phyloP scores from a whole-genome alignment of 1,284 basidiomycete species.

The Fomitopsis schrenkii region DNA sequence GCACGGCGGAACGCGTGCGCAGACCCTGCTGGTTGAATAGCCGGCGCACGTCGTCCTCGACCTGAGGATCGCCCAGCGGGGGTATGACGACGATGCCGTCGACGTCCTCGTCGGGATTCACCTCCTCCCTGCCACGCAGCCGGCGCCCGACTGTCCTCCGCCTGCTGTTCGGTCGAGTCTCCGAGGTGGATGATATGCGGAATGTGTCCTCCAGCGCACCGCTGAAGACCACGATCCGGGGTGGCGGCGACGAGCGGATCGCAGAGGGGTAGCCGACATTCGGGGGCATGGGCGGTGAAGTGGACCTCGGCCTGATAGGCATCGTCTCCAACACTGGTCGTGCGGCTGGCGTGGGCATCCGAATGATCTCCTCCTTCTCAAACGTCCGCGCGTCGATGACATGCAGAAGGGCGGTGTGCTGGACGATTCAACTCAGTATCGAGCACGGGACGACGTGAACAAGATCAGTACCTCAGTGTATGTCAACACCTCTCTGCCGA shows the following conservation, averaged over 20 bases:
- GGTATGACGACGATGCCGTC: conserved; percentile 49
- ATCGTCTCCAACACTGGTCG: conserved; percentile 13
- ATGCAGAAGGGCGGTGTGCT: conserved; percentile 76
- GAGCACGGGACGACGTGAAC: background rate
- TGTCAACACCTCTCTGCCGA: conserved; percentile 63
- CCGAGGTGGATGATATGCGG: conserved; percentile 34
- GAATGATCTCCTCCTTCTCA: conserved; percentile 66
- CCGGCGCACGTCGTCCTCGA: conserved; percentile 58
- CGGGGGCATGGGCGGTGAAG: conserved; percentile 20
- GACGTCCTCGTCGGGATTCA: conserved; percentile 28
- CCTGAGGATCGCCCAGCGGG: conserved; percentile 49
- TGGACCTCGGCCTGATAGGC: conserved; percentile 22
- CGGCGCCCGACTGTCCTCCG: conserved; percentile 13
- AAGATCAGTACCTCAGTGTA: conserved; percentile 71
- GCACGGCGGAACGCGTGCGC: conserved; percentile 17
- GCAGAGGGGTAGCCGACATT: conserved; percentile 9
- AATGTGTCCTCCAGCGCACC: conserved; percentile 51
- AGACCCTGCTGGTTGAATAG: conserved; percentile 45
- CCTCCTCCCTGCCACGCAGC: conserved; percentile 11
- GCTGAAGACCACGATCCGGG: conserved; percentile 40
- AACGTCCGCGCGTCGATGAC: conserved; percentile 80
- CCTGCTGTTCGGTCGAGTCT: conserved; percentile 17
- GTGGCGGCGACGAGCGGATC: conserved; percentile 20
- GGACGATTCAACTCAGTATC: conserved; percentile 2
- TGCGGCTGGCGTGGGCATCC: conserved; percentile 44